These are phyloP conservation scores for Penicillium roqueforti DNA, from an alignment of 495 filamentous ascomycete genomes.

Conservation along the genomic window DNA sequence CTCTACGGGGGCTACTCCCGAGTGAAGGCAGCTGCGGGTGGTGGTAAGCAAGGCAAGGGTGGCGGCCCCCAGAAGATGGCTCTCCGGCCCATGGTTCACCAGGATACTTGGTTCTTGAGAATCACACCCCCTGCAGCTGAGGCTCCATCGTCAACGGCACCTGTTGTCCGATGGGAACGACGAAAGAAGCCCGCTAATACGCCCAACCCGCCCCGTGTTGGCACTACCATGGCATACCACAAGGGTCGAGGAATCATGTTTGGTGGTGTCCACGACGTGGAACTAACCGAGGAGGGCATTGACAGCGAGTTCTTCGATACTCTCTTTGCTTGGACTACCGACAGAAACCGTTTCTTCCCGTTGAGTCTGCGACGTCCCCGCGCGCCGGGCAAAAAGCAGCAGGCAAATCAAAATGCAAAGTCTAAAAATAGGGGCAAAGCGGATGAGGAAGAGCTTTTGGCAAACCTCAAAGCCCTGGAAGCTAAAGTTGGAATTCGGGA, in stretches of 20 bases:
- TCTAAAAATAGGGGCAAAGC: slow-evolving; percentile 67
- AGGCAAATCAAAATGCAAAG: slow-evolving; percentile 52
- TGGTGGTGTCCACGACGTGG: slow-evolving; percentile 91
- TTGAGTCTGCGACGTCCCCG: slow-evolving; percentile 70
- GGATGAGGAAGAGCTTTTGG: slow-evolving; percentile 83
- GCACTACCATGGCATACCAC: slow-evolving; percentile 87
- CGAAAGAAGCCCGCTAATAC: slow-evolving; percentile 88
- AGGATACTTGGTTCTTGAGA: slow-evolving; percentile 90
- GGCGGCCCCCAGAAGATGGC: slow-evolving; percentile 60
- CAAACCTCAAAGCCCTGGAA: slow-evolving; percentile 77
- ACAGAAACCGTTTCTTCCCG: slow-evolving; percentile 89
- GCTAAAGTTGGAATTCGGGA: slow-evolving; percentile 55
- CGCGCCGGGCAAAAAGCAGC: slow-evolving; percentile 53
- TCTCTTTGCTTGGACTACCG: slow-evolving; percentile 86
- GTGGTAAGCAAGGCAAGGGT: slow-evolving; percentile 57
- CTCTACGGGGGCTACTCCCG: slow-evolving; percentile 91
- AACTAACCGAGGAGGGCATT: slow-evolving; percentile 90
- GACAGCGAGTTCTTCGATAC: slow-evolving; percentile 94
- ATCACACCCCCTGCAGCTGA: slow-evolving; percentile 69
- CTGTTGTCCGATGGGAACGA: slow-evolving; percentile 81
- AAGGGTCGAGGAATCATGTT: slow-evolving; percentile 90
- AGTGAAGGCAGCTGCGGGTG: slow-evolving; percentile 60
- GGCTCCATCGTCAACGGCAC: slow-evolving; percentile 53
- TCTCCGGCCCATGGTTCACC: slow-evolving; percentile 82
- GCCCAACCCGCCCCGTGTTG: slow-evolving; percentile 78